Conservation (phyloP, 805 yeast genomes). For the Wickerhamomyces canadensis region DNA sequence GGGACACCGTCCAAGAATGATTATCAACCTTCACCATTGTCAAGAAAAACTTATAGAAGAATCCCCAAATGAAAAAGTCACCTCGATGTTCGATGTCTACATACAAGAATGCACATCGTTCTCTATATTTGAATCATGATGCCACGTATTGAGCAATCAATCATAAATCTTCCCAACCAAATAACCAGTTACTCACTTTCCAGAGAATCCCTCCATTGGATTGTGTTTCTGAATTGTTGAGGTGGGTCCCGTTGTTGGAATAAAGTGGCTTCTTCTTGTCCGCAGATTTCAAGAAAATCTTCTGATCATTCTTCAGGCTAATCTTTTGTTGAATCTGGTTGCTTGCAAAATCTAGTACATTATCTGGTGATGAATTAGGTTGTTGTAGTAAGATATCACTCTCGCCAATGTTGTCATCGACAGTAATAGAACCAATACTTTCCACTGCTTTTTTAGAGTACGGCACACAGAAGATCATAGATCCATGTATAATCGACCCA, state of each 20-base stretch:
- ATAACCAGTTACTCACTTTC: conserved; percentile 40
- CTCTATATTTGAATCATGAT: too few species aligned
- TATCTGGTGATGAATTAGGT: conserved; percentile 1
- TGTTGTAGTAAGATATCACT: conserved; percentile 13
- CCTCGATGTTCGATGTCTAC: too few species aligned
- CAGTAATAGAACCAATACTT: conserved; percentile 42
- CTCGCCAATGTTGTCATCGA: conserved; percentile 47
- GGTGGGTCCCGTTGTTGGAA: conserved; percentile 24
- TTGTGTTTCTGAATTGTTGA: conserved; percentile 6
- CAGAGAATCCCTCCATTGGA: conserved; percentile 21
- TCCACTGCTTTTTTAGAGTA: conserved; percentile 57
- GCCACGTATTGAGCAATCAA: too few species aligned
- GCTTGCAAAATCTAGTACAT: conserved; percentile 6
- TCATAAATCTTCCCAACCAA: conserved; percentile 51
- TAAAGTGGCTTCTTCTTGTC: conserved; percentile 14
- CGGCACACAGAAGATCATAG: conserved; percentile 63
- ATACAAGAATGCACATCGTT: too few species aligned
- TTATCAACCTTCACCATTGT: conserved; percentile 21
- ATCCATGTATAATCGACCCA: conserved; percentile 65
- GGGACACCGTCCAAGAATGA: conserved; percentile 12
- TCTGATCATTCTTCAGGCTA: conserved; percentile 37
- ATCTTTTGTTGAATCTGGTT: conserved; percentile 24
- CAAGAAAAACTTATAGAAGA: conserved; percentile 8
- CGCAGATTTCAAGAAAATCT: conserved; percentile 28
- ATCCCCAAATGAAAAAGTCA: not conserved